phyloP scores from a whole-genome alignment of 2,329 filamentous ascomycete genomes.

The Westerdykella ornata region DNA sequence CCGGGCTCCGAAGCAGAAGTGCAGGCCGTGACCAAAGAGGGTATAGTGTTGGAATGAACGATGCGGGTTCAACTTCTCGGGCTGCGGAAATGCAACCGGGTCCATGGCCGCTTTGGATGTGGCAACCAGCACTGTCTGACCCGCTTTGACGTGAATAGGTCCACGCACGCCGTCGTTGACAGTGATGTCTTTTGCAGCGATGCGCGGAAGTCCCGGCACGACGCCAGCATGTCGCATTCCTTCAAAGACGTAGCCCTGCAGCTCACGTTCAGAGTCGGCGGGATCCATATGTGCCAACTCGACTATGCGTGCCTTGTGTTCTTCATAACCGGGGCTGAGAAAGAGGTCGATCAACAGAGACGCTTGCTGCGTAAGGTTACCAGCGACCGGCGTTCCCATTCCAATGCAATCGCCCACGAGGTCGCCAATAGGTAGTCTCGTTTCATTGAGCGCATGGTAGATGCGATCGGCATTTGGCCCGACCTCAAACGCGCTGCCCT shows the following conservation, averaged over 20 bases:
- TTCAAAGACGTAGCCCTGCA: conserved; percentile 50
- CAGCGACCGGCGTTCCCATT: conserved; percentile 46
- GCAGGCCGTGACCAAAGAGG: conserved; percentile 27
- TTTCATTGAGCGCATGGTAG: conserved; percentile 45
- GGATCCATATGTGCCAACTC: conserved; percentile 44
- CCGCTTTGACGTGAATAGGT: conserved; percentile 41
- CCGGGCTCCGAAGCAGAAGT: conserved; percentile 30
- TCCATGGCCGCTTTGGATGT: conserved; percentile 39
- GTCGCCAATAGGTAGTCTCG: conserved; percentile 44
- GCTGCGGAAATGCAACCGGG: conserved; percentile 27
- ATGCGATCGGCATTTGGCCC: conserved; percentile 47
- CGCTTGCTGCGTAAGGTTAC: conserved; percentile 49
- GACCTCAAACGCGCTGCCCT: conserved; percentile 46
- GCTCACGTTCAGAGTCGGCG: conserved; percentile 53
- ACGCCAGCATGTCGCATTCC: conserved; percentile 50
- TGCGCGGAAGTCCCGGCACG: conserved; percentile 48
- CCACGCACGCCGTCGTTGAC: conserved; percentile 47
- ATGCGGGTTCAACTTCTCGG: conserved; percentile 35
- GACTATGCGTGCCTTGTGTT: conserved; percentile 48
- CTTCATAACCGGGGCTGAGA: conserved; percentile 45
- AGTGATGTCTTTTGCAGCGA: conserved; percentile 42
- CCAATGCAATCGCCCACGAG: conserved; percentile 47
- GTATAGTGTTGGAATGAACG: conserved; percentile 29
- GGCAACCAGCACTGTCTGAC: conserved; percentile 32
- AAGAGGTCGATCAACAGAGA: conserved; percentile 49